These are phyloP conservation scores for Ceriops decandra DNA, from an alignment of 345 rosid species.

Conservation along the genomic window DNA sequence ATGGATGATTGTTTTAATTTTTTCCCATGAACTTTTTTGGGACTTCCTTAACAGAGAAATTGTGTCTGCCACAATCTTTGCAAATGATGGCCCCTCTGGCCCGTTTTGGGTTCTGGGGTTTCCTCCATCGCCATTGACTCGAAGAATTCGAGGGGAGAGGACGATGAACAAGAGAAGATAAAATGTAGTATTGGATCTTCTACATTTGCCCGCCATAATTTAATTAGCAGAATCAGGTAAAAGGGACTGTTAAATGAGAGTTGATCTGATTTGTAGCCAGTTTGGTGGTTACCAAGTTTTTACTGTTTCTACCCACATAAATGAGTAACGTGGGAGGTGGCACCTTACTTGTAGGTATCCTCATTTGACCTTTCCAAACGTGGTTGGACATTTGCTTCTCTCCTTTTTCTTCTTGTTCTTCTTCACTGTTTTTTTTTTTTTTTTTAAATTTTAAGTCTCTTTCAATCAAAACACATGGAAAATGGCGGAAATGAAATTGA, in stretches of 20 bases:
- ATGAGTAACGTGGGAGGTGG: background rate
- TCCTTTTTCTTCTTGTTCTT: background rate
- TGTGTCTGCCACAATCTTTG: conserved; percentile 26
- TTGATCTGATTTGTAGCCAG: background rate
- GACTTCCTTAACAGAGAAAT: conserved; percentile 33
- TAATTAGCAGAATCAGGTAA: background rate
- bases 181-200: conserved; percentile 14
- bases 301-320: background rate
- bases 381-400: background rate
- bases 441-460: no score
- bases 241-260: no score
- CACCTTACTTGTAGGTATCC: background rate
- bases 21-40: conserved; percentile 51
- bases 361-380: conserved; percentile 5
- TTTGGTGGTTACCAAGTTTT: background rate
- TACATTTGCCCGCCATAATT: background rate
- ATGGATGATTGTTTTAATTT: conserved; percentile 42
- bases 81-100: conserved; percentile 36
- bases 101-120: conserved; percentile 4
- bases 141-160: conserved; percentile 12
- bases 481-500: no score
- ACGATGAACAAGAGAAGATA: conserved; percentile 23
- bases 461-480: no score
- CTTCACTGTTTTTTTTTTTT: background rate
- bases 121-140: conserved; percentile 20